Conservation (phyloP, 129 eudicot genomes). For the Chrysanthemum lavandulifolium region DNA sequence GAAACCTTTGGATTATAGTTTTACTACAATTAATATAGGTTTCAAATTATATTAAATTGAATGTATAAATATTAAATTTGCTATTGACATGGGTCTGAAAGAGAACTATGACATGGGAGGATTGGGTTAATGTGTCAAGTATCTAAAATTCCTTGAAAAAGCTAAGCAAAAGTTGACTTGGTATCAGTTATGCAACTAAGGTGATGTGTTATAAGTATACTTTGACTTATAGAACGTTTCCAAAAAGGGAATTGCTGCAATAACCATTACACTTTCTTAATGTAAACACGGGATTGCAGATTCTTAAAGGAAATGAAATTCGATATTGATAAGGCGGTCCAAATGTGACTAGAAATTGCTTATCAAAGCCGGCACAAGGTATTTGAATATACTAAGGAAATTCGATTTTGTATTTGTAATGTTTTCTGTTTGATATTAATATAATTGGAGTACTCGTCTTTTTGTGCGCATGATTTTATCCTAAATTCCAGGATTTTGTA, state of each 20-base stretch:
- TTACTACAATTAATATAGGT: no score
- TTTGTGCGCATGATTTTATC: no score
- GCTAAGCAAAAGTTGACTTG: background rate
- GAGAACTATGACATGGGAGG: no score
- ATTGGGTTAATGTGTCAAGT: background rate
- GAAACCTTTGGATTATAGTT: no score
- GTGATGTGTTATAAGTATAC: background rate
- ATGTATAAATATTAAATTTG: no score
- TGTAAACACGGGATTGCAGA: conserved; percentile 39
- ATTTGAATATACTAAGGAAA: background rate
- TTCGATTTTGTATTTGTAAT: background rate
- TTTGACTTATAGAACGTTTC: background rate
- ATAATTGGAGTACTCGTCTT: background rate
- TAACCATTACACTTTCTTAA: background rate
- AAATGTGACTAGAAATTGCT: conserved; percentile 80
- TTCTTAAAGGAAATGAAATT: conserved; percentile 88
- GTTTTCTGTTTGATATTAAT: background rate
- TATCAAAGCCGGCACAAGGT: background rate
- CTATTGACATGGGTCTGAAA: no score
- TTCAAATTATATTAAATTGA: no score
- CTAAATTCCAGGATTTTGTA: conserved; percentile 54
- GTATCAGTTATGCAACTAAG: background rate
- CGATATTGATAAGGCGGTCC: conserved; percentile 71
- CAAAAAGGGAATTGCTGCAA: background rate
- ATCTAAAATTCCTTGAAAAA: background rate